Percentiles rank a stretch among this genome's conserved stretches.
Conservation (phyloP, 2,329 filamentous ascomycete genomes). For the Ampelomyces quisqualis region DNA sequence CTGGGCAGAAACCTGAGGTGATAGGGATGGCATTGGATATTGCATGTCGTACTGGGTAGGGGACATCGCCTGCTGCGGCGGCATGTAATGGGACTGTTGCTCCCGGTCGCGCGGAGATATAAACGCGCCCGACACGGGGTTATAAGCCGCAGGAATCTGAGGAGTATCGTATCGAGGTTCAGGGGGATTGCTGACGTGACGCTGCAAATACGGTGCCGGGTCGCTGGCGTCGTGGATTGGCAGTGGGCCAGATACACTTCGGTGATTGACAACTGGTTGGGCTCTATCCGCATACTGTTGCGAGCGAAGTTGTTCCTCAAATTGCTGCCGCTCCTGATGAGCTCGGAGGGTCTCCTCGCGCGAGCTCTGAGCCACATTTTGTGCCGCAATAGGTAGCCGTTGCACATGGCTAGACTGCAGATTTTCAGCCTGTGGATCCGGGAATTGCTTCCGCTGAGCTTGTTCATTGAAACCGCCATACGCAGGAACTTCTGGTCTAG, state of each 20-base stretch:
- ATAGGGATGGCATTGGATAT: slow-evolving; percentile 32
- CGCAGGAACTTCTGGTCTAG: background rate
- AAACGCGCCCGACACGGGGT: slow-evolving; percentile 35
- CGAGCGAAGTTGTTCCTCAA: slow-evolving; percentile 8
- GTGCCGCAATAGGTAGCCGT: slow-evolving; percentile 1
- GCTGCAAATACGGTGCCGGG: slow-evolving; percentile 17
- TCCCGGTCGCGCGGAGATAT: slow-evolving; percentile 24
- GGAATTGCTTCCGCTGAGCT: background rate
- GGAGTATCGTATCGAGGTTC: slow-evolving; percentile 42
- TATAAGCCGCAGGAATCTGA: slow-evolving; percentile 41
- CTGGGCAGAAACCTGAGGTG: slow-evolving; percentile 37
- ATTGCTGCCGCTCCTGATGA: slow-evolving; percentile 17
- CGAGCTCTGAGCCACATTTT: slow-evolving; percentile 2
- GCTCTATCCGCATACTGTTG: slow-evolving; percentile 8
- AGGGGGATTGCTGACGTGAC: slow-evolving; percentile 21
- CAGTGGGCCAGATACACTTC: slow-evolving; percentile 25
- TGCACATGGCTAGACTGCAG: slow-evolving; percentile 10
- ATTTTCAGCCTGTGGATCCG: slow-evolving; percentile 3
- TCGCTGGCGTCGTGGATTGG: slow-evolving; percentile 11
- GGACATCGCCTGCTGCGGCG: too few species aligned
- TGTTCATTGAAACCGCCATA: too few species aligned
- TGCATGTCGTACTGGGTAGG: slow-evolving; percentile 23
- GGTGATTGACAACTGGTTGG: slow-evolving; percentile 12
- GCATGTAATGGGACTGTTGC: slow-evolving; percentile 14
- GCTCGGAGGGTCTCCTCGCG: slow-evolving; percentile 7